Base-by-base conservation (phyloP, 2,329 filamentous ascomycete genomes). In the Pseudopyricularia javanii region DNA sequence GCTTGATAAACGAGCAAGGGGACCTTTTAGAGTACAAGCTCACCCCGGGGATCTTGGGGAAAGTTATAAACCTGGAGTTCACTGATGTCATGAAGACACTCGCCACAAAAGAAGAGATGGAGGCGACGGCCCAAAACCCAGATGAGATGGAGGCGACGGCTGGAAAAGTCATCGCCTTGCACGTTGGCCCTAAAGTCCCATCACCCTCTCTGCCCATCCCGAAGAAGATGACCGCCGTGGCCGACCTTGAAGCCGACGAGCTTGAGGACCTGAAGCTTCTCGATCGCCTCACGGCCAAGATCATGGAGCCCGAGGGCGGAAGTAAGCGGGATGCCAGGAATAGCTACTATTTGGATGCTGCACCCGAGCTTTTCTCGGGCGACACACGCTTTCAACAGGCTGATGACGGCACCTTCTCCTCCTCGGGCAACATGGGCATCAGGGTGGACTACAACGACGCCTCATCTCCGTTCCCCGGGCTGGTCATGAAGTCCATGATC, bases 51-150 rank as follows among this genome's bases (percentile, higher is more conserved):
- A 69, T 61, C 11, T 61, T 85, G n/a, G 62, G 66, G 17, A 70
- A 78, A 28, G 75, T 85, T n/a, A 63, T 78, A 9, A 80, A 75
- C 57, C 70, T 85, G 54, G 78, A 78, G 15, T 75, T 77, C 5
- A 65, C 69, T 15, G 70, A 77, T 50, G 70, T 81, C n/a, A n/a
- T 5, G 65, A 74, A 14, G 59, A 59, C 4, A 68, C 74, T 34
- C 71, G 74, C 54, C 68, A 69, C 12, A 68, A 43, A 22, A 9
- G n/a, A n/a, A n/a, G n/a, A n/a, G n/a, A n/a, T n/a, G n/a, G n/a
- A n/a, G n/a, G n/a, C n/a, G n/a, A n/a, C n/a, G n/a, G n/a, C n/a
- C n/a, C n/a, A n/a, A n/a, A n/a, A n/a, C n/a, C n/a, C n/a, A n/a
- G n/a, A n/a, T n/a, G n/a, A n/a, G n/a, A n/a, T n/a, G n/a, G 57